Base-by-base conservation (phyloP, 2,329 filamentous ascomycete species). In the Cyphellophora europaea region DNA sequence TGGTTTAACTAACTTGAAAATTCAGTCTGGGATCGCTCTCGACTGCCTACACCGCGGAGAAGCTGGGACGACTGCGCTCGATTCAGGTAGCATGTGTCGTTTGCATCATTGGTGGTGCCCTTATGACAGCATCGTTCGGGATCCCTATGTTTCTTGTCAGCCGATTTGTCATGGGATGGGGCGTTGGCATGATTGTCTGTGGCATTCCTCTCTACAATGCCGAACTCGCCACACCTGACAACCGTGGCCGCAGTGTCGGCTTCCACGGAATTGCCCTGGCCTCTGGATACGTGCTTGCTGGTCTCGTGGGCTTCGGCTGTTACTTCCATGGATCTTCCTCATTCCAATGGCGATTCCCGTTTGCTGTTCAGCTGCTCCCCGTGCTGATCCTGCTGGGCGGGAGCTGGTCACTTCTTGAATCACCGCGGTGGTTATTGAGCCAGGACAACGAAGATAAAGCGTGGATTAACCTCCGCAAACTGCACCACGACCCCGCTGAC, bases 61-160 rank as follows among this genome's bases (percentile, higher is more conserved):
- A n/a, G n/a, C n/a, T n/a, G n/a, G n/a, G n/a, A n/a, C n/a, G 21
- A 5, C 21, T 35, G 13, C 16, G 21, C 11, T 35, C 42, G 23
- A 41, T 44, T 33, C 39, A 41, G 12, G 27, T 44, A 19, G 42
- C 36, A 3, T 41, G 32, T 12, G 36, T 34, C 15, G 36, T 44
- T 32, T 39, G 39, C n/a, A 31, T 44, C 11, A 25, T 44, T n/a
- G 42, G 42, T 6, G 36, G 36, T 11, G 39, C 42, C 5, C 38
- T 44, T 14, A 39, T 39, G 14, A 39, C 42, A 6, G 42, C 36
- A 8, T 44, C 42, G 1, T 31, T 41, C 25, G 28, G 42, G 10
- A 44, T 44, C 12, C 36, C 42, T 36, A 44, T 44, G 42, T 41
- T 44, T 23, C 33, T 44, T 6, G 42, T 44, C 18, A 41, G 36